Conservation (phyloP, 495 filamentous ascomycete genomes). For the Hyaloscypha variabilis region DNA sequence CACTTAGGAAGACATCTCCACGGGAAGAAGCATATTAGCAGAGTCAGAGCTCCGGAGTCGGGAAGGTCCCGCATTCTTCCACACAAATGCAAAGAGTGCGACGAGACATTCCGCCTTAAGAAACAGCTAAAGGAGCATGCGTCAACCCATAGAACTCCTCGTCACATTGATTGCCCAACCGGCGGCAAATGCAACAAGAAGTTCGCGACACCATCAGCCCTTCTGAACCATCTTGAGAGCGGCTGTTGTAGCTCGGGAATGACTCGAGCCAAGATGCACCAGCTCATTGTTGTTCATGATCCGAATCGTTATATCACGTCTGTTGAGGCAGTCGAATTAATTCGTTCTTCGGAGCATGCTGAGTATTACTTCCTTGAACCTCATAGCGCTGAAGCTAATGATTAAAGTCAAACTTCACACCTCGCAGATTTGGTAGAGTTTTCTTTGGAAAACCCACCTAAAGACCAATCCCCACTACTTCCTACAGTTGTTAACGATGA, state of each 20-base stretch:
- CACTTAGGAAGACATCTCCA: conserved; percentile 9
- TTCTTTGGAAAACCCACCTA: too few species aligned
- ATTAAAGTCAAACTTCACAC: background rate
- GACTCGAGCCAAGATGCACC: conserved; percentile 18
- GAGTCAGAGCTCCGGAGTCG: background rate
- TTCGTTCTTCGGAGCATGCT: background rate
- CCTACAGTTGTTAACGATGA: background rate
- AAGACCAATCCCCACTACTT: background rate
- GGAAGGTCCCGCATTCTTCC: background rate
- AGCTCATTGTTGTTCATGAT: conserved; percentile 14
- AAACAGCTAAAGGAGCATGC: conserved; percentile 8
- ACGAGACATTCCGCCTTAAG: conserved; percentile 9
- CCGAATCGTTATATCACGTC: conserved; percentile 18
- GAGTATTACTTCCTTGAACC: background rate
- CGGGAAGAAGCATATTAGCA: background rate
- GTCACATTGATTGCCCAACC: conserved; percentile 12
- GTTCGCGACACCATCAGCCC: conserved; percentile 22
- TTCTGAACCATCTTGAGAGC: conserved; percentile 23
- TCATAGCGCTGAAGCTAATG: background rate
- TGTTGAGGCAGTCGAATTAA: background rate
- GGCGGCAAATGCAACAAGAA: conserved; percentile 20
- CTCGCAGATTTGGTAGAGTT: background rate
- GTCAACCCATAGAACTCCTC: conserved; percentile 15
- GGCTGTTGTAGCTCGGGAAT: conserved; percentile 21
- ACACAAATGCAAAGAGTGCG: conserved; percentile 16